Evolutionary conservation across 2,329 filamentous ascomycete species (phyloP).

Genomic region (Neofusicoccum ribis): DNA sequence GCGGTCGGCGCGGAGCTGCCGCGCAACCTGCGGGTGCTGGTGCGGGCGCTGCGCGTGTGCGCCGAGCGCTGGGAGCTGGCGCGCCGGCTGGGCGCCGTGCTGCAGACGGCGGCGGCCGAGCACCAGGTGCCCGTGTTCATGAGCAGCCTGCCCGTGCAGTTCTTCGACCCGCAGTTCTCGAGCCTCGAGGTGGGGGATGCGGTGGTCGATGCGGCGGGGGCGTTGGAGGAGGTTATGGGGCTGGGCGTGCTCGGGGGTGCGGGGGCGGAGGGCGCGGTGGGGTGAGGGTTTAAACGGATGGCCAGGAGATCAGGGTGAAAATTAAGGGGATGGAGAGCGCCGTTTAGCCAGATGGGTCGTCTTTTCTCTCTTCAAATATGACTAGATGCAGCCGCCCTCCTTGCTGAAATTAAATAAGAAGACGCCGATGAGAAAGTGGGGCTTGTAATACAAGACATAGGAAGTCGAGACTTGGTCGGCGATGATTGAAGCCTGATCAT

Average conservation of each 20-base stretch:
- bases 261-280: too few species aligned
- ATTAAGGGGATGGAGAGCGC: too few species aligned
- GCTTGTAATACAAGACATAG: too few species aligned
- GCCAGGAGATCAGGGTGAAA: too few species aligned
- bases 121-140: conserved; percentile 26
- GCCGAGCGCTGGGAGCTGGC: conserved; percentile 29
- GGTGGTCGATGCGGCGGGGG: conserved; percentile 27
- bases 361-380: too few species aligned
- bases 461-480: too few species aligned
- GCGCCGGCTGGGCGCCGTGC: conserved; percentile 26
- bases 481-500: too few species aligned
- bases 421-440: too few species aligned
- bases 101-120: conserved; percentile 28
- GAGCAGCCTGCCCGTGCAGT: conserved; percentile 26
- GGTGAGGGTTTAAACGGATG: too few species aligned
- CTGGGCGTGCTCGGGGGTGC: not conserved
- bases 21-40: conserved; percentile 26
- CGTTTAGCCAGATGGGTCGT: too few species aligned
- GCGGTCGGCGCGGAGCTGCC: conserved; percentile 21
- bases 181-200: conserved; percentile 29
- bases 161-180: conserved; percentile 30
- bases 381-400: too few species aligned
- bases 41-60: conserved; percentile 28
- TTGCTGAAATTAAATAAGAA: too few species aligned
- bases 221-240: not conserved